Conservation (phyloP, 257 asterid species). For the Fraxinus americana region DNA sequence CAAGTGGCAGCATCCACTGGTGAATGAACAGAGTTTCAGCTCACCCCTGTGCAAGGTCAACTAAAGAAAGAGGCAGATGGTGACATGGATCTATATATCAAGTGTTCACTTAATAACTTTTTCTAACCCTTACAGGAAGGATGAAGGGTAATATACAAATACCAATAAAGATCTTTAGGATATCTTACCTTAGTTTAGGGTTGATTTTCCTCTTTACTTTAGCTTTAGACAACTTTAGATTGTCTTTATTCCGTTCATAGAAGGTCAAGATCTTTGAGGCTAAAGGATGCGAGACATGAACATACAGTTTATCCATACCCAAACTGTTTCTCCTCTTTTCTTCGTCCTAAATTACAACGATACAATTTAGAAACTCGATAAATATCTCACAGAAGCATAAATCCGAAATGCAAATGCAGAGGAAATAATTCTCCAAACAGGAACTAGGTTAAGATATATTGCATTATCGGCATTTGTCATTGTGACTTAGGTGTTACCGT, state of each 20-base stretch:
- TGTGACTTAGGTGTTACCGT: conserved; percentile 41
- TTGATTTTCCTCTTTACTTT: conserved; percentile 50
- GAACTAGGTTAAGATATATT: not conserved
- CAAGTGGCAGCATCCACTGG: not conserved
- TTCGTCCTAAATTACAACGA: conserved; percentile 48
- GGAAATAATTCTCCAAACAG: conserved; percentile 1
- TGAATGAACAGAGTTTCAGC: not conserved
- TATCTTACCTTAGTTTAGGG: conserved; percentile 49
- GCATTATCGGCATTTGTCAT: conserved; percentile 14
- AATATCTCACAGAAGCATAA: not conserved
- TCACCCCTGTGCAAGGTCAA: not conserved
- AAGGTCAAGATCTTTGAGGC: conserved; percentile 46
- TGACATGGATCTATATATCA: not conserved
- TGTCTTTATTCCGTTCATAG: conserved; percentile 36
- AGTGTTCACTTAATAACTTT: not conserved
- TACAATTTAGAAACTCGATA: conserved; percentile 23
- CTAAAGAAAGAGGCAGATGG: not conserved
- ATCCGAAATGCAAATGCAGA: not conserved
- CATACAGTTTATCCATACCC: conserved; percentile 52
- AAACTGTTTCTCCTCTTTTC: conserved; percentile 55
- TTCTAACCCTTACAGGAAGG: not conserved
- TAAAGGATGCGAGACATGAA: conserved; percentile 50
- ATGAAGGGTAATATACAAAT: not conserved
- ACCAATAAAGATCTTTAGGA: not conserved
- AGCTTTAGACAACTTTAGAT: conserved; percentile 45